These are phyloP conservation scores for Gonium pectorale DNA, from an alignment of 139 green algal species.

Conservation along the genomic window DNA sequence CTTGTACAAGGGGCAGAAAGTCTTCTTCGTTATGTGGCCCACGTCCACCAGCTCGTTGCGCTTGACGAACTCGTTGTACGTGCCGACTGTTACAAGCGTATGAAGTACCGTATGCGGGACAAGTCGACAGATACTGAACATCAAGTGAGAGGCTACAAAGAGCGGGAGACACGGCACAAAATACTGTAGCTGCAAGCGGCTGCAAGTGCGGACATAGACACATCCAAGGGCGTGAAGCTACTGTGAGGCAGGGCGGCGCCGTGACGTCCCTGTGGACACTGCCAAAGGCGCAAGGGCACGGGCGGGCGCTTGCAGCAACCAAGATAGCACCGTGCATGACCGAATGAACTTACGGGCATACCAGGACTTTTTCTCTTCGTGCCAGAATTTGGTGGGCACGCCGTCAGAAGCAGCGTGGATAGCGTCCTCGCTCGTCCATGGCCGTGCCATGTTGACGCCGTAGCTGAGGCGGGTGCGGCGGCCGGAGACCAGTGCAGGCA, in stretches of 20 bases:
- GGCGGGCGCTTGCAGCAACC: no score
- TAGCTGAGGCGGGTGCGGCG: conserved; percentile 22
- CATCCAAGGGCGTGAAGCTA: no score
- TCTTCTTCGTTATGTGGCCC: conserved; percentile 8
- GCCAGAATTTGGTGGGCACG: not conserved
- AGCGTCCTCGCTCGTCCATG: not conserved
- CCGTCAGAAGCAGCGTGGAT: not conserved
- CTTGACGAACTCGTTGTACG: not conserved
- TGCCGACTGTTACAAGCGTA: no score
- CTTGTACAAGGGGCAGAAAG: not conserved
- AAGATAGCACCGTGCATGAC: no score
- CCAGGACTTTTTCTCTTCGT: not conserved
- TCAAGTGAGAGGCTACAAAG: no score
- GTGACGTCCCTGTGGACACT: no score
- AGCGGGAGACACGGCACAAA: no score
- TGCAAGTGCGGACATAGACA: no score
- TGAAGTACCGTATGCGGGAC: no score
- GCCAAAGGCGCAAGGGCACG: no score
- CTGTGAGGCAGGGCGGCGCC: no score
- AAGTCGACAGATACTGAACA: no score
- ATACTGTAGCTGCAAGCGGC: not conserved
- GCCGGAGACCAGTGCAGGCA: not conserved
- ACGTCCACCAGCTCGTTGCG: not conserved
- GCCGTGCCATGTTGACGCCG: not conserved
- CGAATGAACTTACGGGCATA: not conserved